Conservation (phyloP, 2,329 filamentous ascomycete species). For the Onygenales sp. region DNA sequence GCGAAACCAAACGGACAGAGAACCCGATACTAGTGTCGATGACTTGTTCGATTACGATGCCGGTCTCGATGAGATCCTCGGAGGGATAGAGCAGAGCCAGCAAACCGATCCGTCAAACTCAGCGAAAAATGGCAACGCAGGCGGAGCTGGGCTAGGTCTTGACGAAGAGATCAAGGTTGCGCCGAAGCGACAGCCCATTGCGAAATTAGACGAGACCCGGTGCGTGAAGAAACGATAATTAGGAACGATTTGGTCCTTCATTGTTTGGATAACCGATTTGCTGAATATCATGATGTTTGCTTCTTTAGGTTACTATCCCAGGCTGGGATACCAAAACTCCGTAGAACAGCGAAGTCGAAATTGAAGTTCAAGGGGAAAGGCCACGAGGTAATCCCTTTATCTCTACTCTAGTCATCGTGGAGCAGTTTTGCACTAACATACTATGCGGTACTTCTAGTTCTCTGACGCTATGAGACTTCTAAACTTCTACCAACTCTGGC, state of each 20-base stretch:
- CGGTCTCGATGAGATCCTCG: slow-evolving; percentile 42
- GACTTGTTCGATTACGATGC: slow-evolving; percentile 70
- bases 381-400: slow-evolving; percentile 59
- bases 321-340: slow-evolving; percentile 73
- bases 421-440: background rate
- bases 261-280: slow-evolving; percentile 2
- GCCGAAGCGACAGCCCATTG: slow-evolving; percentile 65
- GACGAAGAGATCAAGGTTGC: slow-evolving; percentile 78
- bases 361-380: slow-evolving; percentile 86
- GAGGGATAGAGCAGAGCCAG: slow-evolving; percentile 24
- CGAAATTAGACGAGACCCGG: slow-evolving; percentile 80
- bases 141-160: slow-evolving; percentile 57
- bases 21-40: slow-evolving; percentile 31
- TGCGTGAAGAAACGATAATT: slow-evolving; percentile 23
- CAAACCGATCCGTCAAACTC: slow-evolving; percentile 14
- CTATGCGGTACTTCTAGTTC: slow-evolving; percentile 46
- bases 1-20: no score
- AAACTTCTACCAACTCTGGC: slow-evolving; percentile 90
- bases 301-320: slow-evolving; percentile 62
- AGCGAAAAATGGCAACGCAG: slow-evolving; percentile 16
- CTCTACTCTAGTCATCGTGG: background rate
- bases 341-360: slow-evolving; percentile 56
- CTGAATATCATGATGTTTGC: background rate
- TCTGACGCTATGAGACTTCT: slow-evolving; percentile 73
- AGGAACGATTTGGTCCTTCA: background rate